Base-by-base conservation (phyloP, 2,329 filamentous ascomycete species). In the Verticillium tricorpus region DNA sequence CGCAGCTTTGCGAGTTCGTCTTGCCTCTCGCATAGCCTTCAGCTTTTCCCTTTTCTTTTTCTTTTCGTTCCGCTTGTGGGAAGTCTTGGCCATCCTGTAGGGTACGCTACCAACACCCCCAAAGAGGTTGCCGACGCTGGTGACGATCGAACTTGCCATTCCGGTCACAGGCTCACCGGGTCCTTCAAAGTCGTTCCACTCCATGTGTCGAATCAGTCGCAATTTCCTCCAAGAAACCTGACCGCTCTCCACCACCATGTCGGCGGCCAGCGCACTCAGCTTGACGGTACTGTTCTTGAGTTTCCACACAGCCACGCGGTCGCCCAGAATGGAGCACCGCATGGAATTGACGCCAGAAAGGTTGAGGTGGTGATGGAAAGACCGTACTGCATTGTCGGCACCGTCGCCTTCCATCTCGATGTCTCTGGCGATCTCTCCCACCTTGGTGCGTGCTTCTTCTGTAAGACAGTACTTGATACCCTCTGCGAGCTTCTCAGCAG, bases 151-250 rank as follows among this genome's bases (percentile, higher is more conserved):
- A 12, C 85, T 84, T 37, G 85, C 84, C 4, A 84, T 76, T 3
- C 89, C 89, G 0, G 88, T 90, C 14, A 92, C 77, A 0, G 89
- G 89, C 69, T 92, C 89, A 0, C 89, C 89, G 0, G 89, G 89
- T 0, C 90, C 90, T 66, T 90, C 88, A 67, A 91, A 92, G 67
- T 92, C 89, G 66, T 91, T 90, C 88, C 89, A 92, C 67, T 91
- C 88, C 58, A 82, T 85, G 67, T 90, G 87, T 9, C 89, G 80
- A 9, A 90, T 69, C 0, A 92, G 78, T 14, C 84, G 81, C 56
- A 92, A 73, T 62, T 86, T 83, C 61, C 82, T 84, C 84, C 87
- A 91, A 28, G 81, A 79, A 25, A 90, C 69, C 64, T 84, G 80
- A n/a, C 85, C 86, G 64, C 80, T 80, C 37, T 83, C 79, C 3